These are phyloP conservation scores for Kwoniella heveanensis DNA, from an alignment of 768 basidiomycete genomes.

Conservation along the genomic window DNA sequence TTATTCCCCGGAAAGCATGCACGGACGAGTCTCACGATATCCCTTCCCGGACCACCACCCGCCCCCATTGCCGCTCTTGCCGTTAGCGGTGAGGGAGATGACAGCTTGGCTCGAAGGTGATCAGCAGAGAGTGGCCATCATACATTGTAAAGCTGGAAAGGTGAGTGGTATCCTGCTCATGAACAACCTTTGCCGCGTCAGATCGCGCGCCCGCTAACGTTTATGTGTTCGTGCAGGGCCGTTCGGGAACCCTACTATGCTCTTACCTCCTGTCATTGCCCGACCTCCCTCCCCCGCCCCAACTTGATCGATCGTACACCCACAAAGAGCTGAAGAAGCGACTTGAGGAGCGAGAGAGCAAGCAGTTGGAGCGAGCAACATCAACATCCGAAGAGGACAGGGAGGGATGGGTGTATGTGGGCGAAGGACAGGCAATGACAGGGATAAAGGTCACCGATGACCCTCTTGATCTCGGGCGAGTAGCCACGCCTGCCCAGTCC, in stretches of 20 bases:
- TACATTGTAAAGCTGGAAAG: constrained; percentile 79
- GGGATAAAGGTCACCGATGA: constrained; percentile 14
- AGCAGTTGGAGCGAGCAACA: constrained; percentile 57
- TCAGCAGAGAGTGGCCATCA: constrained; percentile 69
- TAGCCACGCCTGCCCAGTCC: constrained; percentile 24
- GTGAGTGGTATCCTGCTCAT: constrained; percentile 26
- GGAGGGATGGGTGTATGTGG: constrained; percentile 29
- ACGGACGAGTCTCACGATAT: constrained; percentile 74
- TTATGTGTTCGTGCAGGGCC: constrained; percentile 60
- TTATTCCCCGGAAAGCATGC: constrained; percentile 71
- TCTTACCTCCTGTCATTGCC: constrained; percentile 72
- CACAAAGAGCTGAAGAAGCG: constrained; percentile 61
- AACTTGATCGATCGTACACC: constrained; percentile 60
- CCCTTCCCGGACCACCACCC: constrained; percentile 93
- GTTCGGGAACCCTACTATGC: constrained; percentile 83
- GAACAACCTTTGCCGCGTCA: no score
- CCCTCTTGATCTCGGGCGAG: neutral
- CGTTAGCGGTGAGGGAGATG: constrained; percentile 74
- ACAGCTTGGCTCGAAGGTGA: constrained; percentile 69
- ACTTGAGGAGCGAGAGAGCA: constrained; percentile 57
- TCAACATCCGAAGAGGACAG: constrained; percentile 22
- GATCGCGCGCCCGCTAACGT: neutral
- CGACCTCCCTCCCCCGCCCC: constrained; percentile 60
- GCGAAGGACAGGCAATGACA: constrained; percentile 12
- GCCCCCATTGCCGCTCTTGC: constrained; percentile 74